phyloP scores from a whole-genome alignment of 1,139 yeast genomes.

The Magnusiomyces suaveolens region DNA sequence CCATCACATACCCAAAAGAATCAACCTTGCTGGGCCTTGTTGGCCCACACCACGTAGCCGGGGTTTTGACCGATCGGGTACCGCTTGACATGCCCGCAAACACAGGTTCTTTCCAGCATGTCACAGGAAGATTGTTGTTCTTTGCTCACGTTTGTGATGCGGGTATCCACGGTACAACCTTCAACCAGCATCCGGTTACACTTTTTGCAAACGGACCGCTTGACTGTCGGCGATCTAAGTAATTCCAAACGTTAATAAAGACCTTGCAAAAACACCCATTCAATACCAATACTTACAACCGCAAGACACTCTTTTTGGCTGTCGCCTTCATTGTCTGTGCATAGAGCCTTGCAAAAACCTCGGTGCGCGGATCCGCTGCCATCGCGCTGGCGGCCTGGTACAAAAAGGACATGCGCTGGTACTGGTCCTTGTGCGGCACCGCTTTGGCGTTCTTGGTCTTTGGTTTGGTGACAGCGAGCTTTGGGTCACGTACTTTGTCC shows the following conservation, averaged over 20 bases:
- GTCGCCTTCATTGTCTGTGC: conserved; percentile 34
- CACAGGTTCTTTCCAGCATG: conserved; percentile 1
- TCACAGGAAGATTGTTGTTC: not conserved
- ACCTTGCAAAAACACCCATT: not conserved
- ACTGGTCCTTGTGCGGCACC: conserved; percentile 47
- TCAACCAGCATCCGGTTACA: not conserved
- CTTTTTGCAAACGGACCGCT: conserved; percentile 3
- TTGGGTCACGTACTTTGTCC: not conserved
- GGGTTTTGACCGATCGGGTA: conserved; percentile 4
- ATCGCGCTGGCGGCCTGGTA: conserved; percentile 42
- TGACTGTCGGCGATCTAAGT: conserved; percentile 2
- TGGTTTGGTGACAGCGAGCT: not conserved
- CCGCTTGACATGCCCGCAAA: conserved; percentile 1
- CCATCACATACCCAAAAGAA: no score
- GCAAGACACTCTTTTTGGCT: conserved; percentile 53
- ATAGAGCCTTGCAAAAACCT: conserved; percentile 38
- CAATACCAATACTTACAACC: conserved; percentile 31
- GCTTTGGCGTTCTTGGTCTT: not conserved
- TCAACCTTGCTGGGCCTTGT: not conserved
- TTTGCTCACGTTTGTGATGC: not conserved
- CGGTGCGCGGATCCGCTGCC: conserved; percentile 12
- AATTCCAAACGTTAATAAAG: not conserved
- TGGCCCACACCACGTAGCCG: not conserved
- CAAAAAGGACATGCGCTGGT: conserved; percentile 47
- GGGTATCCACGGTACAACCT: not conserved